phyloP scores from a whole-genome alignment of 805 yeast genomes.

The Wickerhamiella azyma region DNA sequence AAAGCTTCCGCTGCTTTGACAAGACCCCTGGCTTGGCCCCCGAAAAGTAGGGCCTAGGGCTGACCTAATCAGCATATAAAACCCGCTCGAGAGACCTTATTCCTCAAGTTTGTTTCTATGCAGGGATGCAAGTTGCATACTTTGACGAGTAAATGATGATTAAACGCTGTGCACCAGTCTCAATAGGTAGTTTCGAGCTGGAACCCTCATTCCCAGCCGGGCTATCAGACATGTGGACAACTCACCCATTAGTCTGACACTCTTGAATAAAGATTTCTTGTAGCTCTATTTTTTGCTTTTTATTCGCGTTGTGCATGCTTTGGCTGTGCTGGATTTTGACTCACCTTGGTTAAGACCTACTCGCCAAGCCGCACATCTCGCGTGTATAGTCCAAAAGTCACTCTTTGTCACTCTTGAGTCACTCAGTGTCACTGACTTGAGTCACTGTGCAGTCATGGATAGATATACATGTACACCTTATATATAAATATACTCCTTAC shows the following conservation, averaged over 20 bases:
- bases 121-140: constrained; percentile 6
- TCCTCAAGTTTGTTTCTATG: constrained; percentile 2
- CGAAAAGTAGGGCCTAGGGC: constrained; percentile 4
- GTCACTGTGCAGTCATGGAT: not conserved
- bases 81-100: not conserved
- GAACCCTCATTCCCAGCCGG: constrained; percentile 6
- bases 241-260: constrained; percentile 9
- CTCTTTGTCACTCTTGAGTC: too few relatives aligned
- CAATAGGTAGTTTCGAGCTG: constrained; percentile 7
- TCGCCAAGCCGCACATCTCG: too few relatives aligned
- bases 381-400: too few relatives aligned
- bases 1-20: too few relatives aligned
- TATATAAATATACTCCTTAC: not conserved
- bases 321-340: too few relatives aligned
- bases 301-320: too few relatives aligned
- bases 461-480: too few relatives aligned
- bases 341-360: too few relatives aligned
- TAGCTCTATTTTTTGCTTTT: too few relatives aligned
- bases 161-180: constrained; percentile 9
- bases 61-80: not conserved
- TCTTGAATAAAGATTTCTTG: not conserved
- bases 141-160: constrained; percentile 8
- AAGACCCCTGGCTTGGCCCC: too few relatives aligned
- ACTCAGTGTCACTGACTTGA: not conserved
- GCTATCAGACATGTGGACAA: constrained; percentile 9